Base-by-base conservation (phyloP, 768 basidiomycete genomes). In the Podaxis pistillaris region DNA sequence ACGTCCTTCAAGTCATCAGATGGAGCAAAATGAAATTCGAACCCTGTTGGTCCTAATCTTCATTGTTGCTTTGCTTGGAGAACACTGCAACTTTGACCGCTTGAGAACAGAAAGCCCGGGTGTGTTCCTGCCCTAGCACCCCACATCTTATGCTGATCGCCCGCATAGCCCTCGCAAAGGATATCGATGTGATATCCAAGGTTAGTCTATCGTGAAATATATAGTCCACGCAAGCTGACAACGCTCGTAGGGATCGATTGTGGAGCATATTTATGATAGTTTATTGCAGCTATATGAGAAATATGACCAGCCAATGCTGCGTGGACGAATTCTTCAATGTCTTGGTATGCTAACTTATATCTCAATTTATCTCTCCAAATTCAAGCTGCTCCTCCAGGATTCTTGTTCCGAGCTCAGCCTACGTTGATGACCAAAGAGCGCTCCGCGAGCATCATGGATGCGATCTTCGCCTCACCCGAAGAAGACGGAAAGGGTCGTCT, bases 381-480 rank as follows among this genome's bases (percentile, higher is more conserved):
- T 49, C 12, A 47, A 58, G 33, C 64, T 36, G 56, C 33, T 15
- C 28, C 24, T 11, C 37, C 64, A 94, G 94, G 96, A 11, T 97
- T 92, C 73, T 75, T 99, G 4, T 98, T 94, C 78, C 88, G 94
- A 26, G 88, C 94, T 4, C 91, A 96, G 67, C 96, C 97, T 2
- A 89, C 89, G 0, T 75, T 98, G 62, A 95, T 99, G 88, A 92
- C 91, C 0, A 75, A 89, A 66, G 88, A 90, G 3, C 77, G 82
- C 12, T 95, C 95, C 1, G 84, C 91, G 0, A 77, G 73, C 22
- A 89, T 98, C 69, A 96, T 98, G 93, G 94, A 97, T 71, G 82
- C 82, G 2, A 91, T 96, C 44, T 97, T 99, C 70, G 74, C 81
- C 0, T 89, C 92, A 0, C 69, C 82, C 0, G 88, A 93, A 53